Base-by-base conservation (phyloP, 768 basidiomycete species). In the Pleurotus sapidus region DNA sequence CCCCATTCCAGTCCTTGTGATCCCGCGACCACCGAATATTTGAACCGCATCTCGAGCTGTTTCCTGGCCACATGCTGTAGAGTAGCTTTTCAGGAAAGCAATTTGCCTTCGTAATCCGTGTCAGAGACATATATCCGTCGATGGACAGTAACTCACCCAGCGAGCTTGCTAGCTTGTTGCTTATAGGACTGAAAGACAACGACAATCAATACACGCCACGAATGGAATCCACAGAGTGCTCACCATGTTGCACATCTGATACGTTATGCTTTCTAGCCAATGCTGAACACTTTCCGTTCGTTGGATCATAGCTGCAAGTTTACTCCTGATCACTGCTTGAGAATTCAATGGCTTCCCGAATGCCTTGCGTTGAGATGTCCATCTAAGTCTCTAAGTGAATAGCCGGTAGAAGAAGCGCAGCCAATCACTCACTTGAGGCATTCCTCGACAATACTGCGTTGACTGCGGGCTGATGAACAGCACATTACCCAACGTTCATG, bases 401-500 rank as follows among this genome's bases (percentile, higher is more conserved):
- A 34, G 9, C 30, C 30, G 30, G 8, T 34, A 34, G 30, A 34
- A 34, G 3, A 34, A 9, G 42, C 37, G 46, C 27, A 12, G n/a
- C n/a, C 11, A 27, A 47, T 2, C n/a, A 66, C 77, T 60, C 48
- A 86, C 84, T 91, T 91, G 61, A 95, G 67, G 66, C 91, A 94
- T 72, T 95, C 93, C 65, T 95, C 93, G 40, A 93, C 78, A 66
- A 83, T 64, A 5, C 60, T 46, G 53, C 75, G 67, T 55, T 75
- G 74, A 57, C 76, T 74, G 57, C 89, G 78, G n/a, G 87, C 87
- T 30, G 83, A 84, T 20, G 79, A 42, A 51, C 48, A 57, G 37
- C 60, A 61, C 37, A 95, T 95, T 24, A 91, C 90, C 93, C 91
- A 95, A 62, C 90, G 88, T 68, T 95, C 94, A 70, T 95, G 93